These are phyloP conservation scores for Arthroderma sp. DNA, from an alignment of 2,329 filamentous ascomycete genomes.

Conservation along the genomic window DNA sequence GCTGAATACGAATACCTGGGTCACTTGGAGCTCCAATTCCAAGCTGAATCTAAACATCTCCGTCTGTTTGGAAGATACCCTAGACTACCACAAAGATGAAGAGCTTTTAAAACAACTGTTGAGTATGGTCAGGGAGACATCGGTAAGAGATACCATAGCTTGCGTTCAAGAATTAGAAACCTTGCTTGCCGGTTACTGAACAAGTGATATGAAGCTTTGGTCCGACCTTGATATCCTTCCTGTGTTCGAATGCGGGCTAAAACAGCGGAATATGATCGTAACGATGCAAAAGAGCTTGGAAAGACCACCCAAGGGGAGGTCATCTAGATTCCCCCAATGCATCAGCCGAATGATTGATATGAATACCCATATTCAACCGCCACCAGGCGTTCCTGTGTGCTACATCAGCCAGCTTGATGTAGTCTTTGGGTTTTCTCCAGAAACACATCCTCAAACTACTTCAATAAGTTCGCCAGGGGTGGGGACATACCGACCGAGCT, in stretches of 20 bases:
- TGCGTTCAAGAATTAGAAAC: too few relatives aligned
- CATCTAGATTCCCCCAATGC: constrained; percentile 1
- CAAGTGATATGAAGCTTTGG: too few relatives aligned
- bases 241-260: too few relatives aligned
- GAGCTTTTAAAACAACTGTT: background rate
- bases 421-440: constrained; percentile 4
- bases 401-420: constrained; percentile 6
- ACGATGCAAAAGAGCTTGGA: constrained; percentile 2
- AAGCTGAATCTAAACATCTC: constrained; percentile 16
- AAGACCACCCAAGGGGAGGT: background rate
- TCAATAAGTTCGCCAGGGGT: background rate
- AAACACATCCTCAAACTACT: background rate
- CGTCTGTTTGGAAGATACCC: constrained; percentile 20
- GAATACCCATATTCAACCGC: constrained; percentile 6
- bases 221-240: too few relatives aligned
- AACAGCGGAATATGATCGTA: constrained; percentile 3
- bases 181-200: too few relatives aligned
- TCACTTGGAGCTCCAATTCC: constrained; percentile 13
- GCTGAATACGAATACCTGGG: constrained; percentile 15
- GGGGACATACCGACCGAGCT: background rate
- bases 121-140: background rate
- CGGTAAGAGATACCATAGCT: too few relatives aligned
- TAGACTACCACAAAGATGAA: background rate
- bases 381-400: constrained; percentile 4
- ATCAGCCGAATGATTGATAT: background rate